Base-by-base conservation (phyloP, 208 protist species). In the Crithidia fasciculata region DNA sequence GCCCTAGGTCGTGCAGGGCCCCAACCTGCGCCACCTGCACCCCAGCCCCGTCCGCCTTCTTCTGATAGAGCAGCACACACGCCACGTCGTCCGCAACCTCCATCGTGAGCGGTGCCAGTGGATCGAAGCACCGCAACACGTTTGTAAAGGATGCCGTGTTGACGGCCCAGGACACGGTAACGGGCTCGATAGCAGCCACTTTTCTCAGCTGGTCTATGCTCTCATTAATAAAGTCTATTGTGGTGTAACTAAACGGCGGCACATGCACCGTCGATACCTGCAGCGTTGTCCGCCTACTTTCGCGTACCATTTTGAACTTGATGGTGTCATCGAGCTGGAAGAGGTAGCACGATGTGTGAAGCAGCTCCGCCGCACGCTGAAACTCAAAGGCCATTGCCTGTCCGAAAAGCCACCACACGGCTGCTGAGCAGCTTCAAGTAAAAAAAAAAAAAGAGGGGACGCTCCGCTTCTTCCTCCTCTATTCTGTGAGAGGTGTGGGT, bases 1-100 rank as follows among this genome's bases (percentile, higher is more conserved):
- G 90, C 5, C 87, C 85, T 43, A 95, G 82, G 62, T 91, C 83
- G 76, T 91, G 84, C 41, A 91, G 44, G 18, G 73, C 85, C 15
- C 79, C 76, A 7, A 94, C 69, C 78, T 82, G 73, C 19, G 77
- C 72, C 12, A 87, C 67, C 40, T 78, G 78, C 40, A 83, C 80
- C 28, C 71, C 70, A 6, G 73, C 69, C 40, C 76, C 72, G 28
- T 86, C 81, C 10, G 67, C 54, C 18, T 59, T 70, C 53, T 72
- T 67, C 60, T 87, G 72, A 58, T 85, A 81, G n/a, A 92, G 64
- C 39, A 87, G 69, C 1, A 88, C 47, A 68, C 59, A 86, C 16
- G 76, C 77, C 4, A 82, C 57, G 53, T 86, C 81, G 19, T 60
- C 74, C 40, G 50, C 44, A 5, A 91, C 61, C 55, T 88, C 81